Percentiles rank a stretch among this genome's conserved stretches.
phyloP scores from a whole-genome alignment of 305 asterid species.

The Solanum aculeatissimum region DNA sequence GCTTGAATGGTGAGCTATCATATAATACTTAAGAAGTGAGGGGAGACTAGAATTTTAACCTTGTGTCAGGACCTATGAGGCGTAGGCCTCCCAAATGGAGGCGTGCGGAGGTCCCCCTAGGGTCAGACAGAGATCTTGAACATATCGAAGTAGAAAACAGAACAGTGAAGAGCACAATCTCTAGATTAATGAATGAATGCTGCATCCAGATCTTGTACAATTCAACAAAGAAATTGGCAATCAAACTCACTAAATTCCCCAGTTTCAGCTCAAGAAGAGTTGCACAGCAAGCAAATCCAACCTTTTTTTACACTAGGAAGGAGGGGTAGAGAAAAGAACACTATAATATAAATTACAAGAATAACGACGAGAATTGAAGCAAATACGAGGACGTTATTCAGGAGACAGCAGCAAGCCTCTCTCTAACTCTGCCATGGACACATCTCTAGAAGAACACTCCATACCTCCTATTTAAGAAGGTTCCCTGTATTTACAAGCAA shows the following conservation, averaged over 20 bases:
- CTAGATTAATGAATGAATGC: not conserved
- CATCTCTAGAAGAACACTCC: not conserved
- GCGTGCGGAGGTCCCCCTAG: not conserved
- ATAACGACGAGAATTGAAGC: not conserved
- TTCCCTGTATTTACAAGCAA: slow-evolving; percentile 12
- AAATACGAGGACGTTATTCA: not conserved
- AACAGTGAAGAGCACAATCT: not conserved
- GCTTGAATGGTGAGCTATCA: not conserved
- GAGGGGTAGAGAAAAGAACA: not conserved
- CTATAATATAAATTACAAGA: not conserved
- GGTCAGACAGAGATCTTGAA: not conserved
- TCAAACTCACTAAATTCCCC: not conserved
- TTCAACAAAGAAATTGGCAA: not conserved
- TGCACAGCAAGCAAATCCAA: not conserved
- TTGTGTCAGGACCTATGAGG: not conserved
- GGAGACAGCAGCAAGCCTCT: not conserved
- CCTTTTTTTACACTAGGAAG: not conserved
- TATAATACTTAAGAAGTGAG: not conserved
- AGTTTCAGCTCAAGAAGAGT: not conserved
- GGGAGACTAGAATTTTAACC: not conserved
- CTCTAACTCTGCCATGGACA: not conserved
- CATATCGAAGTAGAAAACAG: not conserved
- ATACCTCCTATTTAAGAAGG: not conserved
- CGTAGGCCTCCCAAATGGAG: not conserved
- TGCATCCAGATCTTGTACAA: not conserved